Evolutionary conservation across 768 basidiomycete species (phyloP).

Genomic region (Amanita thiersii): DNA sequence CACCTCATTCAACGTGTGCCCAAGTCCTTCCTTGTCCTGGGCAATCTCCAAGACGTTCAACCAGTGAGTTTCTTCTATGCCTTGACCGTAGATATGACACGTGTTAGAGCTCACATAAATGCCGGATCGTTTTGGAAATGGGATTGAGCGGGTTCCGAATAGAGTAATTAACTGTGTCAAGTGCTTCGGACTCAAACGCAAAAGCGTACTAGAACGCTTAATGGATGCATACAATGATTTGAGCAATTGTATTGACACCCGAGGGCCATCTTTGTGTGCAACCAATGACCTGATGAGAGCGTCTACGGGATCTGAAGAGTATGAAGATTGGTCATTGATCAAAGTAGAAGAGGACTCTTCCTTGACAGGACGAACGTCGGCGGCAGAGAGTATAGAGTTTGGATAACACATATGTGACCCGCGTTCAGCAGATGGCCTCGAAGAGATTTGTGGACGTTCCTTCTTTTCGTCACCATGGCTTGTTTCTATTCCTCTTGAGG

Average conservation of each 20-base stretch:
- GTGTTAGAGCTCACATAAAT: conserved; percentile 24
- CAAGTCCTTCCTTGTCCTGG: conserved; percentile 32
- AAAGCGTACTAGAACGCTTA: conserved; percentile 24
- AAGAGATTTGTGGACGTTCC: no score
- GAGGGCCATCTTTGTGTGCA: conserved; percentile 1
- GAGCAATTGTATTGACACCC: conserved; percentile 23
- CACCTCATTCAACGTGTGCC: conserved; percentile 24
- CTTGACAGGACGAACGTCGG: no score
- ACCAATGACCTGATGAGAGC: neutral
- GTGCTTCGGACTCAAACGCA: conserved; percentile 24
- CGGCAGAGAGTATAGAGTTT: no score
- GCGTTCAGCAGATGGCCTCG: no score
- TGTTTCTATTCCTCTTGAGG: no score
- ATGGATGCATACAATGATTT: conserved; percentile 29
- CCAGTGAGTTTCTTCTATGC: conserved; percentile 33
- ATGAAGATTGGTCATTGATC: no score
- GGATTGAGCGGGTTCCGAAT: conserved; percentile 41
- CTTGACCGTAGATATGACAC: conserved; percentile 15
- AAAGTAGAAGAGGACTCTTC: no score
- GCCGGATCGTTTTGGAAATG: conserved; percentile 14
- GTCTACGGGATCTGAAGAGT: no score
- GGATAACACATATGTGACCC: no score
- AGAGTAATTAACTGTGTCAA: conserved; percentile 36
- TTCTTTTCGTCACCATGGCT: no score
- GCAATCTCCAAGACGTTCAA: conserved; percentile 36